Evolutionary conservation across 164 flowering plant genomes (phyloP).

Genomic region (Echeveria elegans): DNA sequence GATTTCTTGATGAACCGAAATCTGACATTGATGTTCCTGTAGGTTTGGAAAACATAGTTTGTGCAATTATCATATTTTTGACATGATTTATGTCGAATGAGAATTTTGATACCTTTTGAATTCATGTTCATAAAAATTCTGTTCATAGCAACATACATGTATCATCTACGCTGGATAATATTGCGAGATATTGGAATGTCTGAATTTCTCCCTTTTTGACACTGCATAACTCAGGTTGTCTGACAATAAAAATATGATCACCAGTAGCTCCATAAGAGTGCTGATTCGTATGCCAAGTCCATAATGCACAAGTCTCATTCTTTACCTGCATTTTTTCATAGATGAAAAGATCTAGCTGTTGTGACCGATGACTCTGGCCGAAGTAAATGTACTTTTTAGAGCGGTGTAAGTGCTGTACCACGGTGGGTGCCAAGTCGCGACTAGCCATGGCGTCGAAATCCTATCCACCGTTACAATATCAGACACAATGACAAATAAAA

Average conservation of each 20-base stretch:
- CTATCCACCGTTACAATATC: constrained; percentile 35
- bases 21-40: no score
- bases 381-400: no score
- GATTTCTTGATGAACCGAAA: neutral
- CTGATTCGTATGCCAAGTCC: constrained; percentile 95
- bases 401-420: constrained; percentile 94
- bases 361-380: no score
- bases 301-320: constrained; percentile 72
- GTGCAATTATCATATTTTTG: no score
- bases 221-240: constrained; percentile 62
- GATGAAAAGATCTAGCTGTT: no score
- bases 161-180: no score
- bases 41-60: no score
- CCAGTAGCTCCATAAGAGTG: constrained; percentile 48
- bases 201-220: neutral
- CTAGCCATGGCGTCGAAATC: constrained; percentile 71
- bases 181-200: no score
- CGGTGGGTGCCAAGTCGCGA: constrained; percentile 94
- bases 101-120: no score
- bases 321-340: constrained; percentile 48
- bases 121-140: no score
- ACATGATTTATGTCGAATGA: no score
- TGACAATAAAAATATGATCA: constrained; percentile 71
- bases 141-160: no score
- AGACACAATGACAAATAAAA: neutral